Base-by-base conservation (phyloP, 768 basidiomycete genomes). In the Tricholoma hemisulphureum region DNA sequence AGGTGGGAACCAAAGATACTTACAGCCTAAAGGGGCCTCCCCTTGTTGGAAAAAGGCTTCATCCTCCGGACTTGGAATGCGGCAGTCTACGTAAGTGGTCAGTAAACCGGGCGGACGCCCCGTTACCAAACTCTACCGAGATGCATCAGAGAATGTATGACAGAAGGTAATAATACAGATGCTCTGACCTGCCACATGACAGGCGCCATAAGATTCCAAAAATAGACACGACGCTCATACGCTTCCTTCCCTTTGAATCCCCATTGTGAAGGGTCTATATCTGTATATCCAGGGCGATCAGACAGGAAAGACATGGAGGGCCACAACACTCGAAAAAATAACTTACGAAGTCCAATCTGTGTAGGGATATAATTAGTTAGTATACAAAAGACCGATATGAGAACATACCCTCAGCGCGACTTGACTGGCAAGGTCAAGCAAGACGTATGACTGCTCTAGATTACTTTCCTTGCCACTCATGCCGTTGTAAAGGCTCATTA, bases 401-500 rank as follows among this genome's bases (percentile, higher is more conserved):
- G 20, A 34, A 63, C 75, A 34, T 64, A 83, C 81, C 69, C 75
- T 75, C 6, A 78, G 66, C 14, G 82, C 80, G 31, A 81, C 71
- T 60, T 82, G 80, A 57, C 72, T 70, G 31, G 81, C 79, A 53
- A 83, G 68, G 58, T 78, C 77, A 28, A 83, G 72, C 32, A 83
- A 65, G 26, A 73, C 67, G 60, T 77, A 82, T 0, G 77, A 80
- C 29, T 75, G 70, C 58, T 80, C 81, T 14, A 81, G 61, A 62
- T 82, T 83, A 50, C 71, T 71, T 60, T 83, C 80, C 60, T 80
- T 75, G 26, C 80, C 80, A 61, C 80, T 80, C 74, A 83, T 74
- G 45, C 80, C 80, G 58, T 80, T 79, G 68, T 81, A 82, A 32
- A 82, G 72, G 57, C 80, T 81, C 78, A 82, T 82, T 28, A 83